Evolutionary conservation across 2,329 filamentous ascomycete species (phyloP).

Genomic region (Paracoccidioides brasiliensis): DNA sequence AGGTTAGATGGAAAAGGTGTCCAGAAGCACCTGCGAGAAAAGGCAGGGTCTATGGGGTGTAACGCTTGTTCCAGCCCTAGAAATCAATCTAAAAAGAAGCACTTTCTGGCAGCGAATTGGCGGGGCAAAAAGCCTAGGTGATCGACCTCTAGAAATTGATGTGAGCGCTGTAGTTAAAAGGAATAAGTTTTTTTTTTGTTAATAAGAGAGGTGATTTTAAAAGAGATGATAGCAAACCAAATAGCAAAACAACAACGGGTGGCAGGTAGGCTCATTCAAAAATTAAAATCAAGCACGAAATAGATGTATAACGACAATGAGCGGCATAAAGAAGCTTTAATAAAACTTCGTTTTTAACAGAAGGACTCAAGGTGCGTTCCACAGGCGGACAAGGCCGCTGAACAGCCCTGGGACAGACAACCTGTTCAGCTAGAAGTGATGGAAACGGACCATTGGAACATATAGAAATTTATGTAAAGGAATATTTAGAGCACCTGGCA

Average conservation of each 20-base stretch:
- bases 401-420: conserved; percentile 1
- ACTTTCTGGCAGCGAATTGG: neutral
- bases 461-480: neutral
- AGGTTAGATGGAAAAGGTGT: neutral
- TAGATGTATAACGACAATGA: conserved; percentile 4
- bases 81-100: neutral
- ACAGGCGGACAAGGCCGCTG: conserved; percentile 1
- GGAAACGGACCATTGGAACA: neutral
- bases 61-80: neutral
- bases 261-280: neutral
- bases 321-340: conserved; percentile 6
- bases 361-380: conserved; percentile 1
- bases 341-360: conserved; percentile 14
- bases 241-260: neutral
- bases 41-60: neutral
- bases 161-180: neutral
- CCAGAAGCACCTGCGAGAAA: neutral
- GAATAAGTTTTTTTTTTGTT: neutral
- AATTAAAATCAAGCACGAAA: conserved; percentile 4
- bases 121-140: neutral
- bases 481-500: neutral
- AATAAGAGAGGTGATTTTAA: neutral
- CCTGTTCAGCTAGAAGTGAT: neutral
- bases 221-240: conserved; percentile 3
- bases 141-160: neutral